phyloP scores from a whole-genome alignment of 805 yeast species.

The Jamesozyma lodderae region DNA sequence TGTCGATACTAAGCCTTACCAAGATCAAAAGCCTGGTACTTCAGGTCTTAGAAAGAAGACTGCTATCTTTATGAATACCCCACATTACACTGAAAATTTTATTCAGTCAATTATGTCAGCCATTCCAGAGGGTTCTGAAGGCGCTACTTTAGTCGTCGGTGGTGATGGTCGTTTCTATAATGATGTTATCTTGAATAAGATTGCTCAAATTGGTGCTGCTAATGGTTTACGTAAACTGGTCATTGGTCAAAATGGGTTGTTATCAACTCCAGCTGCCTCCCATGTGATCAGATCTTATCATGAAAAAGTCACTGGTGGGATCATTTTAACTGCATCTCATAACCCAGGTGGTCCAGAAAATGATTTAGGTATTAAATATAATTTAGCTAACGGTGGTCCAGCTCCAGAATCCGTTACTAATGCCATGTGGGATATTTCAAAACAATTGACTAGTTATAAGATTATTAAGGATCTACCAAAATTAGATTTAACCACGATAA shows the following conservation, averaged over 20 bases:
- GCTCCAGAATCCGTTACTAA: conserved; percentile 94
- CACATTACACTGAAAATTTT: conserved; percentile 85
- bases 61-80: conserved; percentile 60
- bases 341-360: conserved; percentile 94
- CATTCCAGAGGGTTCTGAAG: conserved; percentile 80
- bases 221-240: conserved; percentile 81
- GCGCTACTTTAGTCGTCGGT: conserved; percentile 77
- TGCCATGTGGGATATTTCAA: conserved; percentile 67
- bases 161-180: conserved; percentile 96
- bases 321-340: conserved; percentile 91
- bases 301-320: conserved; percentile 77
- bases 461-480: conserved; percentile 47
- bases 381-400: conserved; percentile 92
- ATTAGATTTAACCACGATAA: conserved; percentile 56
- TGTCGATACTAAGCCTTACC: conserved; percentile 63
- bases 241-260: conserved; percentile 78
- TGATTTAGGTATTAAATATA: conserved; percentile 93
- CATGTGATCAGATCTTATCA: conserved; percentile 68
- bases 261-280: conserved; percentile 96
- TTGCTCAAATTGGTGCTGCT: conserved; percentile 78
- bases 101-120: conserved; percentile 77
- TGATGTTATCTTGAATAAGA: conserved; percentile 67
- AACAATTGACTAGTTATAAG: conserved; percentile 50
- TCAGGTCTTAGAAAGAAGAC: conserved; percentile 94
- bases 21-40: conserved; percentile 96